phyloP scores from a whole-genome alignment of 805 yeast genomes.

The Saturnispora serradocipensis region DNA sequence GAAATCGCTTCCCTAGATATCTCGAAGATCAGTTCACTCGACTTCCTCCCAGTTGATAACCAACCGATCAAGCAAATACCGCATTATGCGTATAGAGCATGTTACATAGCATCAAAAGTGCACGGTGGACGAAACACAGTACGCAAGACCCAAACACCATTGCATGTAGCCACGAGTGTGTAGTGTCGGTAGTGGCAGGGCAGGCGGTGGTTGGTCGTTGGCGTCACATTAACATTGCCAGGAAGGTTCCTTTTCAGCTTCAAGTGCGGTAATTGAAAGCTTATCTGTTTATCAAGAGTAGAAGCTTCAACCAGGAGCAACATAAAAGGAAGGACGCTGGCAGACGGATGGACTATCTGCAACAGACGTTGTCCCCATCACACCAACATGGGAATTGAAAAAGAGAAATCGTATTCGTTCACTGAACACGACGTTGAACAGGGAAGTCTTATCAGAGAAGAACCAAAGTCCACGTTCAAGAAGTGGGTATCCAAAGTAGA shows the following conservation, averaged over 20 bases:
- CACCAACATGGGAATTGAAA: background rate
- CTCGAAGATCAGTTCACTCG: background rate
- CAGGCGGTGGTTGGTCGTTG: too few species aligned
- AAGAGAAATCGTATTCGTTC: background rate
- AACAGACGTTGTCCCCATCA: background rate
- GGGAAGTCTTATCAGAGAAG: background rate
- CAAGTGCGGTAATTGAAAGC: background rate
- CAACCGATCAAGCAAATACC: background rate
- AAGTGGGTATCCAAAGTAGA: constrained; percentile 13
- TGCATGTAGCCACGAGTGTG: too few species aligned
- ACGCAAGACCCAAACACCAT: too few species aligned
- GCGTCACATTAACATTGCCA: too few species aligned
- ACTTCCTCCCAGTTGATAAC: background rate
- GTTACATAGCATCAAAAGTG: too few species aligned
- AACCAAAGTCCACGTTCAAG: background rate
- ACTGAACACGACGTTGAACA: background rate
- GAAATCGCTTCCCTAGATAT: too few species aligned
- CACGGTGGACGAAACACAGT: too few species aligned
- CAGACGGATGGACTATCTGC: background rate
- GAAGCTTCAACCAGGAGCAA: background rate
- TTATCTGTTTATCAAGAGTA: background rate
- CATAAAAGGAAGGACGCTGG: background rate
- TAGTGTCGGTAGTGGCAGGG: too few species aligned
- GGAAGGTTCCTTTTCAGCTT: too few species aligned
- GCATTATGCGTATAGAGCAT: background rate